These are phyloP conservation scores for Pholiota adiposa DNA, from an alignment of 1,284 basidiomycete species.

Conservation along the genomic window DNA sequence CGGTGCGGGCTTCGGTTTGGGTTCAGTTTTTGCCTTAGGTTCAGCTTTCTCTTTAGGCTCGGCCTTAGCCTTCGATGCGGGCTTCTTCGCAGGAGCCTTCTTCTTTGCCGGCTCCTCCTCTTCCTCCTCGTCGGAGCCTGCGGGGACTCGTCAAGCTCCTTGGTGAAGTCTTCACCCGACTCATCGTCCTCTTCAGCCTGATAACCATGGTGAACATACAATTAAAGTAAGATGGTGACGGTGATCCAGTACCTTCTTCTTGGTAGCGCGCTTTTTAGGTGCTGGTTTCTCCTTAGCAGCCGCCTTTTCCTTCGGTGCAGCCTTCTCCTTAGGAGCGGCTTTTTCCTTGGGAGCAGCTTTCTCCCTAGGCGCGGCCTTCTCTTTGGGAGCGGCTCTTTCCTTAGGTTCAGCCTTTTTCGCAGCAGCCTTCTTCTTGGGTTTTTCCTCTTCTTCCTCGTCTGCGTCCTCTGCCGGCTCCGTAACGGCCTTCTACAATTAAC, in stretches of 20 bases:
- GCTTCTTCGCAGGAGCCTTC: conserved; percentile 35
- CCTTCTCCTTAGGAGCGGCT: conserved; percentile 40
- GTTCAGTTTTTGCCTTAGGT: conserved; percentile 5
- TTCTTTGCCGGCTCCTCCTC: conserved; percentile 40
- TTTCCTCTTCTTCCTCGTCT: conserved; percentile 43
- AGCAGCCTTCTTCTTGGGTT: conserved; percentile 41
- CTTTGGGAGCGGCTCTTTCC: conserved; percentile 36
- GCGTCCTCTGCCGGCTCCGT: too few species aligned
- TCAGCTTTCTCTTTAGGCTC: conserved; percentile 22
- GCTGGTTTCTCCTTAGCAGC: conserved; percentile 37
- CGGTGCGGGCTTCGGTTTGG: conserved; percentile 26
- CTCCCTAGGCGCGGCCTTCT: conserved; percentile 38
- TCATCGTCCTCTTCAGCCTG: conserved; percentile 36
- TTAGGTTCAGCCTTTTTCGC: conserved; percentile 41
- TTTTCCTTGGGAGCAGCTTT: conserved; percentile 41
- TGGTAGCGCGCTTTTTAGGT: conserved; percentile 37
- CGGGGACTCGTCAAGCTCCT: conserved; percentile 40
- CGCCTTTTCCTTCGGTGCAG: conserved; percentile 40
- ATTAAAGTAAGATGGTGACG: background rate
- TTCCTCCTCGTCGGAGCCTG: conserved; percentile 36
- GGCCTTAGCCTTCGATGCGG: conserved; percentile 34
- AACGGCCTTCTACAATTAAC: conserved; percentile 23
- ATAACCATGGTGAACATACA: conserved; percentile 4
- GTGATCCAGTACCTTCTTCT: conserved; percentile 33
- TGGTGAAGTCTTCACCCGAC: conserved; percentile 47